A percentile compares a stretch with the other conserved stretches of the same genome.
phyloP scores from a whole-genome alignment of 306 rosid species.

The Vigna nakashimae region DNA sequence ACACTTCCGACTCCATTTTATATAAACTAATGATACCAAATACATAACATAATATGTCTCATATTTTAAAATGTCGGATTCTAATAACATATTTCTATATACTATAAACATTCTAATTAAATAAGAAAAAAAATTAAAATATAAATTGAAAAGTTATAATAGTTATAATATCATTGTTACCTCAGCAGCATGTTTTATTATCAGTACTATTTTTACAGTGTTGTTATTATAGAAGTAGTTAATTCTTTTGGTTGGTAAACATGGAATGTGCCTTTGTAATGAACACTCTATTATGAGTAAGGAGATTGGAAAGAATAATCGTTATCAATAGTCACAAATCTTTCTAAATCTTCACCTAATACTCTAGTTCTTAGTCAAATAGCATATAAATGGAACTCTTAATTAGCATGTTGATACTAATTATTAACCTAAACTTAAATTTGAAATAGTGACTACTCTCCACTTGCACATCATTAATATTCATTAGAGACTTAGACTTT shows the following conservation, averaged over 20 bases:
- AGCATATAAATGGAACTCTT: conserved; percentile 19
- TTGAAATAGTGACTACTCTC: conserved; percentile 42
- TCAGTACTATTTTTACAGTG: not conserved
- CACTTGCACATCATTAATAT: conserved; percentile 17
- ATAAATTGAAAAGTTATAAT: no score
- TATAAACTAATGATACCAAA: no score
- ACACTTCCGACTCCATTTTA: no score
- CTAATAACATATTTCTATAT: no score
- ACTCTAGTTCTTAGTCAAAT: conserved; percentile 38
- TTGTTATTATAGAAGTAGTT: not conserved
- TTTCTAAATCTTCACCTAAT: conserved; percentile 65
- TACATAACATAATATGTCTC: no score
- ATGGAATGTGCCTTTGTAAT: not conserved
- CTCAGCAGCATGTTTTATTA: not conserved
- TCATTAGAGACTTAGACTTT: conserved; percentile 20
- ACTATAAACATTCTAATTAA: no score
- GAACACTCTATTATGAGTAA: not conserved
- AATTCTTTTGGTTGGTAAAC: not conserved
- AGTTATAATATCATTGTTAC: no score
- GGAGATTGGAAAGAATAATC: conserved; percentile 17
- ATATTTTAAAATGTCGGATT: no score
- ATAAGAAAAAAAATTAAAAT: no score
- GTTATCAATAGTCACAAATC: conserved; percentile 46
- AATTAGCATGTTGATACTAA: conserved; percentile 27
- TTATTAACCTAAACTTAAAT: conserved; percentile 10